A percentile compares a stretch with the other conserved stretches of the same genome.
These are phyloP conservation scores for Oryza officinalis DNA, from an alignment of 176 grass and related monocot genomes.

Conservation along the genomic window DNA sequence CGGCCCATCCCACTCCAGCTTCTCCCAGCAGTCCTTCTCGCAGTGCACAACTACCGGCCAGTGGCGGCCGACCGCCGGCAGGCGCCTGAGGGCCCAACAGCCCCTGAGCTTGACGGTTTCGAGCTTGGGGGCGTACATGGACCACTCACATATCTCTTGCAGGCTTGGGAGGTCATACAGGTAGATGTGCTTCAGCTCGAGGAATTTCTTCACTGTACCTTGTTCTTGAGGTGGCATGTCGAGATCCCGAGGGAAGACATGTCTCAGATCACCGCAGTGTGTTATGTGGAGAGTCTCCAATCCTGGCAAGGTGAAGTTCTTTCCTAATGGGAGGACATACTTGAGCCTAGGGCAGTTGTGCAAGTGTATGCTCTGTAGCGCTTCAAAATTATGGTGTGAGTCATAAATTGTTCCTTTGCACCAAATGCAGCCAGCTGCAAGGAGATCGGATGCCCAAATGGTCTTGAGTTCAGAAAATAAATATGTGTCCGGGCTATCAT, in stretches of 20 bases:
- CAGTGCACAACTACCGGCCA: no score
- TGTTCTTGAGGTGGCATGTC: no score
- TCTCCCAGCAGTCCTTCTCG: no score
- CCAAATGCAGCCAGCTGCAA: background rate
- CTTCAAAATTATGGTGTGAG: fast-evolving
- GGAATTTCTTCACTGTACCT: background rate
- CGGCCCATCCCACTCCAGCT: no score
- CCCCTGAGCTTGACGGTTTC: no score
- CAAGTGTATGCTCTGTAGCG: background rate
- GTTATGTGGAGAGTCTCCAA: conserved; percentile 15
- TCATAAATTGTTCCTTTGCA: background rate
- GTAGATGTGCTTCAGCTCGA: background rate
- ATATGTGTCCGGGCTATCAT: no score
- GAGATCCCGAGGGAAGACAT: conserved; percentile 12
- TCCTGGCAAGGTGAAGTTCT: background rate
- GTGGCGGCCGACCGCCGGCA: no score
- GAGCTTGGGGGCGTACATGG: no score
- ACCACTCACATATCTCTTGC: no score
- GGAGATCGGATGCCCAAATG: background rate
- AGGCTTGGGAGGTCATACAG: no score
- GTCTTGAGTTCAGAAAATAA: no score
- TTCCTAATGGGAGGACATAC: background rate
- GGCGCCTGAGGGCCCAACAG: no score
- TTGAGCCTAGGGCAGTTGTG: conserved; percentile 13
- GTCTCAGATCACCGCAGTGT: background rate